Conservation (phyloP, 805 yeast species). For the Ogataea ramenticola region DNA sequence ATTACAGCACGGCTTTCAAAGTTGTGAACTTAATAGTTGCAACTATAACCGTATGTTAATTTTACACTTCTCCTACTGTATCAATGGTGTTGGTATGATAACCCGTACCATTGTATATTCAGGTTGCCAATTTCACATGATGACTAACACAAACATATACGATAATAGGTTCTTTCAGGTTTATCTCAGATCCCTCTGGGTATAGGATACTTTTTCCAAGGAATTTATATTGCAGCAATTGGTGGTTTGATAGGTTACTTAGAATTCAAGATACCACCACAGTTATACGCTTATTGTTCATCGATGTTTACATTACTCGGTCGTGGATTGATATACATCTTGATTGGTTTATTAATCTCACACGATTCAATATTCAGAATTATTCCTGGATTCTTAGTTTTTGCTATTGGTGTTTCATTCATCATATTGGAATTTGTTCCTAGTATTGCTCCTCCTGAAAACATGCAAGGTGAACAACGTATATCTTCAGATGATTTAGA, state of each 20-base stretch:
- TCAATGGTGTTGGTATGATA: too few relatives aligned
- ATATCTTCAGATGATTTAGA: slow-evolving; percentile 25
- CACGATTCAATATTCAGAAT: slow-evolving; percentile 47
- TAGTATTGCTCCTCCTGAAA: slow-evolving; percentile 71
- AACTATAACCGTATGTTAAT: slow-evolving; percentile 38
- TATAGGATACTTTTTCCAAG: slow-evolving; percentile 41
- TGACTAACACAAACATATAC: too few relatives aligned
- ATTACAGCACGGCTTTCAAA: slow-evolving; percentile 38
- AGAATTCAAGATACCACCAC: slow-evolving; percentile 43
- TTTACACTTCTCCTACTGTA: too few relatives aligned
- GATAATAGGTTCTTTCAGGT: slow-evolving; percentile 40
- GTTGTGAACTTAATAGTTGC: slow-evolving; percentile 51
- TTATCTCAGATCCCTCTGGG: slow-evolving; percentile 39
- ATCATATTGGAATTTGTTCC: slow-evolving; percentile 64
- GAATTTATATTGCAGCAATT: slow-evolving; percentile 47
- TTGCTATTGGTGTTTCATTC: slow-evolving; percentile 53
- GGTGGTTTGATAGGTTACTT: slow-evolving; percentile 48
- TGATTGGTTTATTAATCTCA: slow-evolving; percentile 41
- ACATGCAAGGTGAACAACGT: slow-evolving; percentile 55
- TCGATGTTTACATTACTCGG: slow-evolving; percentile 69
- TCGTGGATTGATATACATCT: slow-evolving; percentile 55
- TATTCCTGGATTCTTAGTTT: slow-evolving; percentile 51
- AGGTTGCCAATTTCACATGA: too few relatives aligned
- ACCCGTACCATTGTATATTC: too few relatives aligned
- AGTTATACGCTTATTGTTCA: slow-evolving; percentile 58